phyloP scores from a whole-genome alignment of 345 rosid genomes.

The Ricinus communis region DNA sequence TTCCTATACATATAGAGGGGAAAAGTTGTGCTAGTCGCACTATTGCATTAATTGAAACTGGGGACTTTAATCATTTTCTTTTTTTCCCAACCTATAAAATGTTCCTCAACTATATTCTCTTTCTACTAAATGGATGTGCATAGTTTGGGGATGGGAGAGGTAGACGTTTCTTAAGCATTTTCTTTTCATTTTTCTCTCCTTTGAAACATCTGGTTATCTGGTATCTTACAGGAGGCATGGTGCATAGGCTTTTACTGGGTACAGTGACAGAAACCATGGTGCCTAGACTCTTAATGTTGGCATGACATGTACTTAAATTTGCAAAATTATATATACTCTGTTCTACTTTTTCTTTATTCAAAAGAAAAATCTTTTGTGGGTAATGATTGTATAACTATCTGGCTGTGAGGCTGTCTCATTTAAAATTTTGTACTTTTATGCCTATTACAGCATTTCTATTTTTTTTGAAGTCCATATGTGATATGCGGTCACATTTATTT shows the following conservation, averaged over 20 bases:
- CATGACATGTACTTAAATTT: neutral
- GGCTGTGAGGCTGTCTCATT: too few species aligned
- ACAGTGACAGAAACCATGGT: neutral
- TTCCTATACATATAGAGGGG: neutral
- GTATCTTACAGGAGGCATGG: neutral
- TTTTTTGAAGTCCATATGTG: neutral
- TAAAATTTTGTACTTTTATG: neutral
- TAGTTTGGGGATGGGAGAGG: too few species aligned
- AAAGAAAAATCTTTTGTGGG: neutral
- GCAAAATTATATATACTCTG: neutral
- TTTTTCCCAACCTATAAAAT: neutral
- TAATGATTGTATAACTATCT: too few species aligned
- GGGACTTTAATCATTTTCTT: neutral
- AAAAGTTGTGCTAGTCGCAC: neutral
- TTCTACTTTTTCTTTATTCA: neutral
- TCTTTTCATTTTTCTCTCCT: too few species aligned
- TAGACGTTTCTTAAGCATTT: too few species aligned
- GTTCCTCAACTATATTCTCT: neutral
- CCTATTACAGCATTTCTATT: neutral
- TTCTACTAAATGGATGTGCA: neutral
- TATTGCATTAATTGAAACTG: neutral
- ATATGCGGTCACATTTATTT: neutral
- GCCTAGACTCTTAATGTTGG: neutral
- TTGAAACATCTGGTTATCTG: too few species aligned
- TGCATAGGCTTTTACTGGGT: neutral